Evolutionary conservation across 805 yeast species (phyloP).

Genomic region (Blastobotrys parvus): DNA sequence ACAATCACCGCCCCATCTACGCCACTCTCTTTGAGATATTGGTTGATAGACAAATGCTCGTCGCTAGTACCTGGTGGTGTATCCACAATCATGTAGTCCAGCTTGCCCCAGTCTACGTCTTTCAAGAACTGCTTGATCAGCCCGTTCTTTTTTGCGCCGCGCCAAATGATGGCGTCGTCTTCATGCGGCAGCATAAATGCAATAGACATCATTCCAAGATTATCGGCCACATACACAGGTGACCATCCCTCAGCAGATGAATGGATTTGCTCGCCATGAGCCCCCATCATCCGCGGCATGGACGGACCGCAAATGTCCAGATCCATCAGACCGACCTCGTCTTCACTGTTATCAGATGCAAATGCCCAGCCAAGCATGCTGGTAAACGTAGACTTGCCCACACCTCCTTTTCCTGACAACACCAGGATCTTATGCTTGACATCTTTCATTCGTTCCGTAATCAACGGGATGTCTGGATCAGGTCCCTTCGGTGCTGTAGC

Average conservation of each 20-base stretch:
- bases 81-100: conserved; percentile 81
- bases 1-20: conserved; percentile 93
- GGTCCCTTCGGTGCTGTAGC: conserved; percentile 80
- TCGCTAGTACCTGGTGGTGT: conserved; percentile 99
- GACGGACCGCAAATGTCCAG: conserved; percentile 98
- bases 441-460: conserved; percentile 55
- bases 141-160: conserved; percentile 93
- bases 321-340: conserved; percentile 95
- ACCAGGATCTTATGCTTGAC: conserved; percentile 73
- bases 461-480: conserved; percentile 81
- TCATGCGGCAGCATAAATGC: conserved; percentile 90
- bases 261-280: conserved; percentile 77
- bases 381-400: conserved; percentile 94
- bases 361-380: conserved; percentile 96
- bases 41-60: conserved; percentile 86
- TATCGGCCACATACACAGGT: conserved; percentile 93
- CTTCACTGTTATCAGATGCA: conserved; percentile 45
- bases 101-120: conserved; percentile 87
- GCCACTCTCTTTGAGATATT: conserved; percentile 80
- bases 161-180: conserved; percentile 93
- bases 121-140: conserved; percentile 86
- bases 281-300: conserved; percentile 89
- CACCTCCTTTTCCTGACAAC: conserved; percentile 71
- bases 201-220: conserved; percentile 90
- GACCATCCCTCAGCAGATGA: conserved; percentile 92